Evolutionary conservation across 176 grass and related monocot species (phyloP), one percentile per base, ranked within the genome.

Genomic region (Triticum aestivum): DNA sequence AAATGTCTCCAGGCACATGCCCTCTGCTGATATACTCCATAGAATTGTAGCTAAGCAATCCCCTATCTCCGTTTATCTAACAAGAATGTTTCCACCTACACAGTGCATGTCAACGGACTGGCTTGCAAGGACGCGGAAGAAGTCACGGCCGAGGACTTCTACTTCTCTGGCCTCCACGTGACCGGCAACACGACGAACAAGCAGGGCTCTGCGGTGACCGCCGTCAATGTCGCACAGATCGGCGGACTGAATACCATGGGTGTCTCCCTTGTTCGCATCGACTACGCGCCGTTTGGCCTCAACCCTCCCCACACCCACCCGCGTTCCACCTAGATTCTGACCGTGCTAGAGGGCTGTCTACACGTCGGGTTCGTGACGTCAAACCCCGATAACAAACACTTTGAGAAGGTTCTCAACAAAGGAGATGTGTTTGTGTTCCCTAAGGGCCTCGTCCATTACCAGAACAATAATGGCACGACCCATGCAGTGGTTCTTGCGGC

Each of bases 201-300:
- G 32, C 81, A 78, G 17, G 87, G 87, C 5, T 42, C 62, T 5
- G 52, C 65, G 6, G 81, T 78, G 51, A 90, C 78, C 9, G 11
- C 80, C 21, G 77, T 82, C 9, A 90, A 85, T 10, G 84, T 79
- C 2, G 73, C 81, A 8, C 69, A 86, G 42, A 71, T 86, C 33
- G 61, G 69, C 2, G 84, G 83, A 1, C 23, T 90, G 17, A 90
- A 90, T 84, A 90, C 88, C 10, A 49, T 62, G 21, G 84, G 61
- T 5, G 59, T 90, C 35, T 77, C 79, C 2, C 9, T 83, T 12
- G 84, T 18, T 24, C 88, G 84, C 10, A 72, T 90, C 5, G 84
- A 90, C 88, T 90, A 77, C 12, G 83, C 76, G 18, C 78, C 88
- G 1, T 61, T 79, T 5, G 88, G 88, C 66, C 79, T 86, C 47